A percentile compares a stretch with the other conserved stretches of the same genome.
phyloP scores from a whole-genome alignment of 805 yeast genomes.

The Yamadazyma kitorensis region DNA sequence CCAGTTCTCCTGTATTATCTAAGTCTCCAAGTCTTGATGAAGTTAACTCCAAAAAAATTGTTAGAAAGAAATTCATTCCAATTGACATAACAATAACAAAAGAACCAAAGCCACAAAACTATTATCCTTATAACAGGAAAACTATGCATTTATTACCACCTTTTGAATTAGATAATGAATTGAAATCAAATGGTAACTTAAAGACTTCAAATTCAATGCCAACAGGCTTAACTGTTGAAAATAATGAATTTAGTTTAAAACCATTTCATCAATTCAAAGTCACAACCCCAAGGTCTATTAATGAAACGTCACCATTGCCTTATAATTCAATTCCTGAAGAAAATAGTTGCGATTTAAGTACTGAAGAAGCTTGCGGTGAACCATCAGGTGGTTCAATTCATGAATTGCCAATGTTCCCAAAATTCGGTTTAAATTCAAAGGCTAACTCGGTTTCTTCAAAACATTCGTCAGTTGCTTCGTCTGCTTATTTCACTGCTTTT shows the following conservation, averaged over 20 bases:
- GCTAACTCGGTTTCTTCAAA: constrained; percentile 6
- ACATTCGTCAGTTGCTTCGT: constrained; percentile 4
- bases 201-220: background rate
- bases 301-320: background rate
- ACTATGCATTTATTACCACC: constrained; percentile 13
- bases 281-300: constrained; percentile 2
- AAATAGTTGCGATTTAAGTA: no score
- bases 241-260: constrained; percentile 8
- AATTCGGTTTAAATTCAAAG: background rate
- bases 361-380: no score
- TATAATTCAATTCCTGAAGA: background rate
- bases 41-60: constrained; percentile 2
- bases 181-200: background rate
- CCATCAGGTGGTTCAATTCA: background rate
- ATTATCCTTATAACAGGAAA: constrained; percentile 6
- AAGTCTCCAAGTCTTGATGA: constrained; percentile 5
- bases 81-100: constrained; percentile 15
- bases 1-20: constrained; percentile 2
- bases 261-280: constrained; percentile 12
- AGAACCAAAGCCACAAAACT: constrained; percentile 13
- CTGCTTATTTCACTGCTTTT: constrained; percentile 12
- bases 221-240: background rate
- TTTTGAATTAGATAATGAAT: constrained; percentile 7
- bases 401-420: constrained; percentile 1
- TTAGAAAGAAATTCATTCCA: constrained; percentile 18